Conservation (phyloP, 73 alveolate genomes). For the Uronychia setigera region DNA sequence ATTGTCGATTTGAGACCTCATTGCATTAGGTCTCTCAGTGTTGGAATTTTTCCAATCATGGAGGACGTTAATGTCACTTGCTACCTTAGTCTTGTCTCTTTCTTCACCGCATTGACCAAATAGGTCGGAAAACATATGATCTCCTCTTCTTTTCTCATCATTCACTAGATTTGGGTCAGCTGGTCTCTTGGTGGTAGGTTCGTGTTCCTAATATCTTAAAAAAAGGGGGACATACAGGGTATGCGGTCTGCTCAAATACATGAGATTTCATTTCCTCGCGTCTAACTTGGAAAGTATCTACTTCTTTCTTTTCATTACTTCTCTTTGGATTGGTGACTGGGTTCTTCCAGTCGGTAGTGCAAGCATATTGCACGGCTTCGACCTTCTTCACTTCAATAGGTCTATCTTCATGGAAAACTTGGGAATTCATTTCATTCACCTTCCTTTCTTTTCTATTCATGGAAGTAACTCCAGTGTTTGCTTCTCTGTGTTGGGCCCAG, state of each 20-base stretch:
- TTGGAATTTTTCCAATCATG: background rate
- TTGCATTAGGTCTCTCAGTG: background rate
- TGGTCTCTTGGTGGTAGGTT: slow-evolving; percentile 26
- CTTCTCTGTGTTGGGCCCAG: background rate
- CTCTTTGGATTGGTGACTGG: slow-evolving; percentile 13
- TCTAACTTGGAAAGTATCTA: slow-evolving; percentile 23
- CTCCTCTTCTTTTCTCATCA: slow-evolving; percentile 15
- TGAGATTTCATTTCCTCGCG: slow-evolving; percentile 15
- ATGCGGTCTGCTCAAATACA: slow-evolving; percentile 3
- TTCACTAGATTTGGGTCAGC: slow-evolving; percentile 12
- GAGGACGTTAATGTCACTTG: background rate
- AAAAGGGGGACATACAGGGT: background rate
- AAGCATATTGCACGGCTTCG: background rate
- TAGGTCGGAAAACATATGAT: slow-evolving; percentile 33
- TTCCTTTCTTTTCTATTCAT: background rate
- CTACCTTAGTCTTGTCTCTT: background rate
- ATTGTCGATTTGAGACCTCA: background rate
- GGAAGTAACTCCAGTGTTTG: background rate
- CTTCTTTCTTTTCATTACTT: slow-evolving; percentile 9
- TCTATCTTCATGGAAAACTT: background rate
- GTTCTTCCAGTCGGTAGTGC: slow-evolving; percentile 27
- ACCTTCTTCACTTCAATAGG: background rate
- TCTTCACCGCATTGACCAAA: background rate
- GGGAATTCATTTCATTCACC: background rate
- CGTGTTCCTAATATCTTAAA: slow-evolving; percentile 1